Percentiles rank a stretch among this genome's conserved stretches.
phyloP scores from a whole-genome alignment of 2,329 filamentous ascomycete species.

The Claviceps pazoutovae region DNA sequence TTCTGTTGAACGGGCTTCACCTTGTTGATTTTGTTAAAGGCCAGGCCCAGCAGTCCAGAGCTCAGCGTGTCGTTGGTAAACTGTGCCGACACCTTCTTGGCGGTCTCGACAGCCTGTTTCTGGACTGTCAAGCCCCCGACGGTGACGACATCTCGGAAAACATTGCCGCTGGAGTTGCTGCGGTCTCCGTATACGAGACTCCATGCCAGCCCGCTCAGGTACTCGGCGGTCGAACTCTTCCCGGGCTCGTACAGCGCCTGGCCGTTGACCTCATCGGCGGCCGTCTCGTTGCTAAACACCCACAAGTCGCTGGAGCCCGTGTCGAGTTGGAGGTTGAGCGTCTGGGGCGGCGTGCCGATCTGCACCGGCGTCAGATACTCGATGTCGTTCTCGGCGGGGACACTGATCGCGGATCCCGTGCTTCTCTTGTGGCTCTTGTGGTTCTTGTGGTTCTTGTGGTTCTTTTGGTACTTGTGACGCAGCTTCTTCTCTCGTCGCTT shows the following conservation, averaged over 20 bases:
- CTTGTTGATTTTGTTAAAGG: conserved; percentile 28
- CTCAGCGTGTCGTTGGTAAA: conserved; percentile 27
- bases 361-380: conserved; percentile 9
- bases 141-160: conserved; percentile 29
- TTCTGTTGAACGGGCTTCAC: conserved; percentile 25
- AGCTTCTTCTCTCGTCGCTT: background rate
- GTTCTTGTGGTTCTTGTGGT: background rate
- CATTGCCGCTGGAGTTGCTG: conserved; percentile 27
- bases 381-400: conserved; percentile 6
- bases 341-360: conserved; percentile 11
- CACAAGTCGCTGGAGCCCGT: conserved; percentile 16
- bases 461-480: background rate
- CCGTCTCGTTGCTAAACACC: conserved; percentile 29
- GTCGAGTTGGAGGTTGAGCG: conserved; percentile 10
- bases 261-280: conserved; percentile 19
- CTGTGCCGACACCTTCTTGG: conserved; percentile 24
- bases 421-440: background rate
- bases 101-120: conserved; percentile 29
- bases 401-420: conserved; percentile 6
- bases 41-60: conserved; percentile 30
- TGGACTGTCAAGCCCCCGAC: conserved; percentile 27
- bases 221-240: conserved; percentile 23
- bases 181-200: conserved; percentile 29
- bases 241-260: conserved; percentile 27
- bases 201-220: conserved; percentile 26